phyloP scores from a whole-genome alignment of 2,329 filamentous ascomycete genomes.

The Bipolaris victoriae region DNA sequence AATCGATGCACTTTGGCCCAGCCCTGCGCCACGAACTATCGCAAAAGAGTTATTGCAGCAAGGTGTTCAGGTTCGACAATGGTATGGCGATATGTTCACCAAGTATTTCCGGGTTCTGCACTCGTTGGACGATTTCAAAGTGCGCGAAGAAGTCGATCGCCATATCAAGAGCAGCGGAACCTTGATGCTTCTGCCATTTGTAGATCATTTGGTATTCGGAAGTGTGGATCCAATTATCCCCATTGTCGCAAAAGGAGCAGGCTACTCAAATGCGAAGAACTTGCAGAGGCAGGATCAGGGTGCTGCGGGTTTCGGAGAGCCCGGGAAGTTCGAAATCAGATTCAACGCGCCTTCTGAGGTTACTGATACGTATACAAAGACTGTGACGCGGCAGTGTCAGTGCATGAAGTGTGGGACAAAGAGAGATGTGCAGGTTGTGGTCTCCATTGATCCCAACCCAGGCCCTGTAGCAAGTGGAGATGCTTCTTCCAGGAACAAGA shows the following conservation, averaged over 20 bases:
- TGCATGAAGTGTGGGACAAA: conserved; percentile 46
- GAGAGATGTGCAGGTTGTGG: conserved; percentile 43
- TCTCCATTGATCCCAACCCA: conserved; percentile 43
- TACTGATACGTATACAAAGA: conserved; percentile 41
- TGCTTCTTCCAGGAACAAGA: conserved; percentile 15
- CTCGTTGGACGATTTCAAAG: conserved; percentile 39
- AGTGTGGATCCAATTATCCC: conserved; percentile 43
- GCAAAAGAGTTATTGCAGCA: conserved; percentile 39
- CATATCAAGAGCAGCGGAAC: conserved; percentile 39
- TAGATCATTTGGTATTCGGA: conserved; percentile 44
- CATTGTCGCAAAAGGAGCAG: conserved; percentile 41
- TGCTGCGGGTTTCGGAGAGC: conserved; percentile 34
- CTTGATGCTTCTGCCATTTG: conserved; percentile 45
- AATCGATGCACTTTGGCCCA: conserved; percentile 46
- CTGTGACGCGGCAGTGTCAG: conserved; percentile 40
- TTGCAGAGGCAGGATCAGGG: conserved; percentile 23
- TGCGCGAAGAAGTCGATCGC: conserved; percentile 41
- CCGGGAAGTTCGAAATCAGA: conserved; percentile 41
- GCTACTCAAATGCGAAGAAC: conserved; percentile 35
- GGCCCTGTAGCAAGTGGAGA: conserved; percentile 15
- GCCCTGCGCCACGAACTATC: conserved; percentile 36
- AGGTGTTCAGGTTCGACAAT: conserved; percentile 42
- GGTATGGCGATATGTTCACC: conserved; percentile 49
- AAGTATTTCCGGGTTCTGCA: conserved; percentile 45
- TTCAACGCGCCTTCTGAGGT: conserved; percentile 42